phyloP scores from a whole-genome alignment of 2,329 filamentous ascomycete genomes.

The Knufia fluminis region DNA sequence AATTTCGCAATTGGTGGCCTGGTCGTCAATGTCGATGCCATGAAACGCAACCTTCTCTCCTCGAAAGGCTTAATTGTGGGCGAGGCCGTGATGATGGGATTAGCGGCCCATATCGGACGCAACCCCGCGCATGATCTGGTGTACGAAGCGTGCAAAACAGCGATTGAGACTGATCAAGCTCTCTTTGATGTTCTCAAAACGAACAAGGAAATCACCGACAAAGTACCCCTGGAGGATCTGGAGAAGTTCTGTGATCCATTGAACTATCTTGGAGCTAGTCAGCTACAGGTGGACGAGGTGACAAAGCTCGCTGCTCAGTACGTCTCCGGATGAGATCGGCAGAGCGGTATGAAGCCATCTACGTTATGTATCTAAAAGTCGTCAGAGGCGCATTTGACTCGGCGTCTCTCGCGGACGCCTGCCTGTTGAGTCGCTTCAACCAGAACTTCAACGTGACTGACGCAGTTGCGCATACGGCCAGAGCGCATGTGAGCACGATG shows the following conservation, averaged over 20 bases:
- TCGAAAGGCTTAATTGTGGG: slow-evolving; percentile 47
- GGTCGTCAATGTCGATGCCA: slow-evolving; percentile 41
- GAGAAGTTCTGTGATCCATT: slow-evolving; percentile 47
- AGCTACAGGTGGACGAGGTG: slow-evolving; percentile 19
- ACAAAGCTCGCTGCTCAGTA: slow-evolving; percentile 9
- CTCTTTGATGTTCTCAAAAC: slow-evolving; percentile 36
- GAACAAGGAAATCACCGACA: slow-evolving; percentile 33
- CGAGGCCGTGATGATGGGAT: slow-evolving; percentile 53
- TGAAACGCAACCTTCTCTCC: slow-evolving; percentile 44
- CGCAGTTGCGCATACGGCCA: background rate
- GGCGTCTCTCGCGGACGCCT: background rate
- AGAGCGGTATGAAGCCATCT: background rate
- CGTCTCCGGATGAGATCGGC: background rate
- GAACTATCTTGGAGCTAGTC: slow-evolving; percentile 33
- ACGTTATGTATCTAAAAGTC: slow-evolving; percentile 5
- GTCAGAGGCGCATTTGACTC: background rate
- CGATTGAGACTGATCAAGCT: slow-evolving; percentile 37
- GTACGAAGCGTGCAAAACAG: slow-evolving; percentile 45
- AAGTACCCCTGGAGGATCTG: slow-evolving; percentile 40
- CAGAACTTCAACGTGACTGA: background rate
- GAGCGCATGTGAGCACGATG: background rate
- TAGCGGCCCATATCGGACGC: slow-evolving; percentile 45
- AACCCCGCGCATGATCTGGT: slow-evolving; percentile 48
- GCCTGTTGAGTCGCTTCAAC: background rate
- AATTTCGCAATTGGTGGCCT: slow-evolving; percentile 45